These are phyloP conservation scores for Ceratocystiopsis brevicomis DNA, from an alignment of 2,329 filamentous ascomycete species.

Conservation along the genomic window DNA sequence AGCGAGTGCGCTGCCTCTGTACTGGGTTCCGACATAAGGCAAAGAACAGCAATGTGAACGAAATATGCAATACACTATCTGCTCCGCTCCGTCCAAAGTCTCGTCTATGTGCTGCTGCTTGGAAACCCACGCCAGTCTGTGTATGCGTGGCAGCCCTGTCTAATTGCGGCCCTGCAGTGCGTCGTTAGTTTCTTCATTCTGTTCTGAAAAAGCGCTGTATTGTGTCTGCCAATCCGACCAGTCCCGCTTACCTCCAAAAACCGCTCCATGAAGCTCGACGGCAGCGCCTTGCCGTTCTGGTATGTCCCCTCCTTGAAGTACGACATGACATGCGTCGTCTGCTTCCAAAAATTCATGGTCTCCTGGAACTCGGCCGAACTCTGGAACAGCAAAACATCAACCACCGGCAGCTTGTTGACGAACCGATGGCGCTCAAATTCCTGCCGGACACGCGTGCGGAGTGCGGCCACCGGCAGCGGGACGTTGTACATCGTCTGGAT, in stretches of 20 bases:
- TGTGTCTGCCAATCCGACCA: no score
- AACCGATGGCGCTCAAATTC: slow-evolving; percentile 94
- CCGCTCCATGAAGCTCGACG: slow-evolving; percentile 77
- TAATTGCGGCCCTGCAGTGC: no score
- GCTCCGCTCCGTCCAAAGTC: no score
- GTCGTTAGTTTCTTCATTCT: no score
- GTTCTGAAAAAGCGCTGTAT: no score
- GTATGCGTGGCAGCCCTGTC: no score
- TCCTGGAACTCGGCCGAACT: slow-evolving; percentile 94
- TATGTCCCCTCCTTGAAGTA: slow-evolving; percentile 80
- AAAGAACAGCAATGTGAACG: no score
- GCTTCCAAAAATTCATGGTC: slow-evolving; percentile 99
- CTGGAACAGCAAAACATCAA: slow-evolving; percentile 80
- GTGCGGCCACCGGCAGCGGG: slow-evolving; percentile 65
- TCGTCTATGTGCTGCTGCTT: no score
- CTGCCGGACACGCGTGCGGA: slow-evolving; percentile 86
- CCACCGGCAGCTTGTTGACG: slow-evolving; percentile 69
- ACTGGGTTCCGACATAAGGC: no score
- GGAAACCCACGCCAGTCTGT: no score
- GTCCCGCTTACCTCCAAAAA: slow-evolving; percentile 62
- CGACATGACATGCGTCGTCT: slow-evolving; percentile 84
- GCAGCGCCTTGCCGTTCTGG: slow-evolving; percentile 59
- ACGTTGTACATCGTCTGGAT: slow-evolving; percentile 96
- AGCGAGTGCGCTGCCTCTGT: no score
- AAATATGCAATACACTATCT: no score